Percentiles rank a stretch among this genome's conserved stretches.
These are phyloP conservation scores for Kwoniella heveanensis DNA, from an alignment of 768 basidiomycete genomes.

Conservation along the genomic window DNA sequence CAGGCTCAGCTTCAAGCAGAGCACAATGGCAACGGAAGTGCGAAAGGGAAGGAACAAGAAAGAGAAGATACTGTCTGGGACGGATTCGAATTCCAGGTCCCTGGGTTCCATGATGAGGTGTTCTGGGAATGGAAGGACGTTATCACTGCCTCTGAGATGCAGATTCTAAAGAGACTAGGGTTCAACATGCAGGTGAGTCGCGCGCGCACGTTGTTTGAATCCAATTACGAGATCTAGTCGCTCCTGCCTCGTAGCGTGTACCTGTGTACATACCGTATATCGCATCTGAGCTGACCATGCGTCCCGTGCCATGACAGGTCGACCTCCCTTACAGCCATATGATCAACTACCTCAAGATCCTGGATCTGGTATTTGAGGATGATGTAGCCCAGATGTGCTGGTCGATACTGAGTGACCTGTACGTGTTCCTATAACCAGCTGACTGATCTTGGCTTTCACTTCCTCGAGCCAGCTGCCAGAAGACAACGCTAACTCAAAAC, in stretches of 20 bases:
- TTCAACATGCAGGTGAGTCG: conserved; percentile 75
- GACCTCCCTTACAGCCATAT: conserved; percentile 90
- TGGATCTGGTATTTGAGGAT: conserved; percentile 75
- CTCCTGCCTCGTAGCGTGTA: too few species aligned
- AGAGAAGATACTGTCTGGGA: conserved; percentile 36
- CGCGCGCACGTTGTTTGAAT: too few species aligned
- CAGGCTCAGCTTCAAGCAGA: conserved; percentile 61
- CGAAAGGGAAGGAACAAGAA: conserved; percentile 35
- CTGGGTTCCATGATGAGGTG: conserved; percentile 48
- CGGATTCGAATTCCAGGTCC: conserved; percentile 46
- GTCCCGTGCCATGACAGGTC: conserved; percentile 65
- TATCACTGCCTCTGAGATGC: conserved; percentile 93
- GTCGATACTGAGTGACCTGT: conserved; percentile 97
- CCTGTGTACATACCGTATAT: too few species aligned
- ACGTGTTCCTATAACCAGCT: conserved; percentile 55
- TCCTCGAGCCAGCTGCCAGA: too few species aligned
- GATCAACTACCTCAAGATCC: conserved; percentile 86
- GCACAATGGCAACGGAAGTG: conserved; percentile 63
- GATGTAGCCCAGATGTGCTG: conserved; percentile 77
- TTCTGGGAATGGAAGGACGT: conserved; percentile 94
- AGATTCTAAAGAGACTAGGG: conserved; percentile 89
- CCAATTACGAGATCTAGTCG: too few species aligned
- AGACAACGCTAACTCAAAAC: too few species aligned
- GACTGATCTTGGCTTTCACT: not conserved
- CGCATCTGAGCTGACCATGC: too few species aligned